Conservation (phyloP, 139 green algal genomes). For the Axilococcus clingmanii region DNA sequence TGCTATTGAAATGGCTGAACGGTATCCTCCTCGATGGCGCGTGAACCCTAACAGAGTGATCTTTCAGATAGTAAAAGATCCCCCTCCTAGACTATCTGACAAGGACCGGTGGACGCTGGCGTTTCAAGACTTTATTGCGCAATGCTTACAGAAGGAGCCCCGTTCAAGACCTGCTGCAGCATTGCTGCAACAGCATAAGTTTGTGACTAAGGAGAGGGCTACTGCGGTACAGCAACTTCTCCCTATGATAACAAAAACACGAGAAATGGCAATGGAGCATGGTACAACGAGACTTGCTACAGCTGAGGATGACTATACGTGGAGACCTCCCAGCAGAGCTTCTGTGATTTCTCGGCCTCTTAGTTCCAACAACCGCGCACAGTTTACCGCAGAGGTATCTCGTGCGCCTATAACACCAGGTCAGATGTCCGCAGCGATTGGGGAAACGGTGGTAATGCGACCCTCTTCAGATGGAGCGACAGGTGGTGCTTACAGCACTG, state of each 20-base stretch:
- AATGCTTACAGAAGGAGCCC: slow-evolving; percentile 74
- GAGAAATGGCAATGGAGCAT: too few relatives aligned
- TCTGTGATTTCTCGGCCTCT: too few relatives aligned
- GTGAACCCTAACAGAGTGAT: slow-evolving; percentile 90
- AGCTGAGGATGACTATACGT: too few relatives aligned
- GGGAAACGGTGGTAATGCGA: too few relatives aligned
- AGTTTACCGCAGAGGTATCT: too few relatives aligned
- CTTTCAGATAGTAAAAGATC: slow-evolving; percentile 84
- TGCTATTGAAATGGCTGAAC: slow-evolving; percentile 89
- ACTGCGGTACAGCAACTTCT: slow-evolving; percentile 17
- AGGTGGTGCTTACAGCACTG: too few relatives aligned
- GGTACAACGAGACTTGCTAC: too few relatives aligned
- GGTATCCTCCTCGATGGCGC: slow-evolving; percentile 66
- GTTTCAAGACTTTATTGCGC: slow-evolving; percentile 77
- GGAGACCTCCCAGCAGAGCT: too few relatives aligned
- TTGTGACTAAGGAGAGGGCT: slow-evolving; percentile 8
- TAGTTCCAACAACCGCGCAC: too few relatives aligned
- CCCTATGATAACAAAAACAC: slow-evolving; percentile 27
- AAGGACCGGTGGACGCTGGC: slow-evolving; percentile 54
- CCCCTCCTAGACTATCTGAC: slow-evolving; percentile 55
- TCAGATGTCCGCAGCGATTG: too few relatives aligned
- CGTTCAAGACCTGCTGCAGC: slow-evolving; percentile 50
- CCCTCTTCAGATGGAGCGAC: too few relatives aligned
- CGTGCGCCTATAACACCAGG: too few relatives aligned
- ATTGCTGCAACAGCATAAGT: slow-evolving; percentile 52